Evolutionary conservation across 2,329 filamentous ascomycete genomes (phyloP).

Genomic region (Albifimbria verrucaria): DNA sequence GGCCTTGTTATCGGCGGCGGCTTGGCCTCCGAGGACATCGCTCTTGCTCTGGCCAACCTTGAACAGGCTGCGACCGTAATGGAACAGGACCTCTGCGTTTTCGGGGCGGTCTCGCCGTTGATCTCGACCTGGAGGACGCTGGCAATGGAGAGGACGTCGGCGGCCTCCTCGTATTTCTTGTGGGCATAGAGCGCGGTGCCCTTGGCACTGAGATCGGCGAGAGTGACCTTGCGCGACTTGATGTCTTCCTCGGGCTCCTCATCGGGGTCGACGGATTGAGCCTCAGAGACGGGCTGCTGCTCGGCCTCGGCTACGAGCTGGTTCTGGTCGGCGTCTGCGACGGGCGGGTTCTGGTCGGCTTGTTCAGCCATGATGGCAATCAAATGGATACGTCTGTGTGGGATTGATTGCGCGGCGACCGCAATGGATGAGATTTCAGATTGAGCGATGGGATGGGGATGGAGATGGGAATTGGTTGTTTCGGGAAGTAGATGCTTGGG

Average conservation of each 20-base stretch:
- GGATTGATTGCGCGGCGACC: neutral
- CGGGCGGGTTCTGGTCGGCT: neutral
- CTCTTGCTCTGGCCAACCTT: conserved; percentile 92
- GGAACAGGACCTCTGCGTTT: conserved; percentile 91
- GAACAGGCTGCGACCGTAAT: conserved; percentile 91
- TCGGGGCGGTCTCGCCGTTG: conserved; percentile 89
- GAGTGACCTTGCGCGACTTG: conserved; percentile 57
- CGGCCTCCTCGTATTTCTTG: conserved; percentile 82
- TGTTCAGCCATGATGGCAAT: neutral
- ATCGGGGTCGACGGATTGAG: conserved; percentile 14
- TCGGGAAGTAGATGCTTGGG: no score
- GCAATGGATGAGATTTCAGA: neutral
- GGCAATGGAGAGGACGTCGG: conserved; percentile 84
- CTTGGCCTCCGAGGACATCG: conserved; percentile 85
- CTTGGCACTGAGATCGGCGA: conserved; percentile 75
- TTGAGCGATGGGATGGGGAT: no score
- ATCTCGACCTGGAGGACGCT: conserved; percentile 86
- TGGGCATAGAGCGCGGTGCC: conserved; percentile 83
- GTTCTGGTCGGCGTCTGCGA: conserved; percentile 3
- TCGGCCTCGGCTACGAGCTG: conserved; percentile 12
- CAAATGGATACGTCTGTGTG: neutral
- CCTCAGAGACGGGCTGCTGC: conserved; percentile 9
- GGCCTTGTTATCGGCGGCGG: conserved; percentile 52
- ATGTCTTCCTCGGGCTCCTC: conserved; percentile 38
- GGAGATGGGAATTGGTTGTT: no score